Conservation (phyloP, 352 stramenopile genomes). For the Pilasporangium apinafurcum region DNA sequence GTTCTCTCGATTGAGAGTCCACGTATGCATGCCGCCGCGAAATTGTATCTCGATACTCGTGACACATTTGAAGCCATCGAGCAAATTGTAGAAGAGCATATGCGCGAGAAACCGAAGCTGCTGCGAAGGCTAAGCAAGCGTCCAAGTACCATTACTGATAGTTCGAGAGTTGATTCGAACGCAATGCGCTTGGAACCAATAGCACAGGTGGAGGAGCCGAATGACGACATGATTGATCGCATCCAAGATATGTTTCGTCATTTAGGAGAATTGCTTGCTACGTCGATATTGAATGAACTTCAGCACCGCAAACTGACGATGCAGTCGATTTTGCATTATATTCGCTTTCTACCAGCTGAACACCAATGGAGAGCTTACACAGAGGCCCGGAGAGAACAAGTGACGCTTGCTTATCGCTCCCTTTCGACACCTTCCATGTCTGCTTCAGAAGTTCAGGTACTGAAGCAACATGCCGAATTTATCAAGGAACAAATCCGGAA, state of each 20-base stretch:
- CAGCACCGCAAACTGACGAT: conserved; percentile 46
- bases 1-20: conserved; percentile 24
- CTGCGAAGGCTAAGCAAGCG: conserved; percentile 51
- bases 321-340: conserved; percentile 48
- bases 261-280: conserved; percentile 38
- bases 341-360: conserved; percentile 54
- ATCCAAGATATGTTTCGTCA: conserved; percentile 72
- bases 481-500: conserved; percentile 69
- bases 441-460: conserved; percentile 8
- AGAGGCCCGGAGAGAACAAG: conserved; percentile 48
- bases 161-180: not conserved
- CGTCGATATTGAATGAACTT: conserved; percentile 45
- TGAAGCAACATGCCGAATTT: conserved; percentile 62
- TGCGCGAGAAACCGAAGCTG: conserved; percentile 33
- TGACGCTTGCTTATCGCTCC: conserved; percentile 28
- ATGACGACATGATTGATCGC: conserved; percentile 39
- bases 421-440: not conserved
- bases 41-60: conserved; percentile 70
- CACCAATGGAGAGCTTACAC: conserved; percentile 64
- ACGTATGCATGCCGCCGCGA: conserved; percentile 48
- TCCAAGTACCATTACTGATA: conserved; percentile 9
- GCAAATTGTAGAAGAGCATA: conserved; percentile 35
- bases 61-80: conserved; percentile 70
- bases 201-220: too few species aligned
- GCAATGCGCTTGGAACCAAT: too few species aligned